Base-by-base conservation (phyloP, 257 asterid genomes). In the Fraxinus americana region DNA sequence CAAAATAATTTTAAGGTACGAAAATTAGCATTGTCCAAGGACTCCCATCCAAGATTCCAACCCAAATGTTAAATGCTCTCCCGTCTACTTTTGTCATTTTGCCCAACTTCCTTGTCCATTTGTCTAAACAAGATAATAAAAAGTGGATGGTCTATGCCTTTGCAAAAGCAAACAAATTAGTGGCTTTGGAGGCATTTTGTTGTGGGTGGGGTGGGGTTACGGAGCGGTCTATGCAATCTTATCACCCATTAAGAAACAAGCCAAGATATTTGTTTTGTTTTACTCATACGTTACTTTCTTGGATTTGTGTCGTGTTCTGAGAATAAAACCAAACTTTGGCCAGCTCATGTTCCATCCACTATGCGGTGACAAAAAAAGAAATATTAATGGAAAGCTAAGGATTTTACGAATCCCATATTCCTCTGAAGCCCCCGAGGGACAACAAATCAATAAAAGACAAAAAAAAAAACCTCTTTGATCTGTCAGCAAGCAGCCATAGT, bases 331-430 rank as follows among this genome's bases (percentile, higher is more conserved):
- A 88, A 84, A 67, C 29, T 45, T 74, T 63, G 83, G 88, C 88
- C 89, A 85, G 69, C 91, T 73, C 85, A 80, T 79, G 80, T 87
- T 85, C 95, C 82, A 83, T 87, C 88, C 88, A 83, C 72, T 67
- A 11, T 45, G 85, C 71, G 73, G 19, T 67, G 88, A 86, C 92
- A 87, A 84, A 34, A 19, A 34, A 19, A 45, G 48, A 67, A 59
- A 38, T 78, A 66, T 81, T 80, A 74, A 79, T 59, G 80, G 73
- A 23, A 32, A 82, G 61, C 72, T 80, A 72, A 72, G 80, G 74
- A 63, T 66, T 84, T 78, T 80, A 70, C 80, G 81, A 82, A 76
- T 75, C 85, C 78, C 78, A 52, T 35, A 69, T 77, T 80, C 81
- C 79, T 87, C 77, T 77, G 86, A 79, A 75, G 70, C 30, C 84